Evolutionary conservation across 108 stramenopile genomes (phyloP).

Genomic region (Cylindrotheca fusiformis): DNA sequence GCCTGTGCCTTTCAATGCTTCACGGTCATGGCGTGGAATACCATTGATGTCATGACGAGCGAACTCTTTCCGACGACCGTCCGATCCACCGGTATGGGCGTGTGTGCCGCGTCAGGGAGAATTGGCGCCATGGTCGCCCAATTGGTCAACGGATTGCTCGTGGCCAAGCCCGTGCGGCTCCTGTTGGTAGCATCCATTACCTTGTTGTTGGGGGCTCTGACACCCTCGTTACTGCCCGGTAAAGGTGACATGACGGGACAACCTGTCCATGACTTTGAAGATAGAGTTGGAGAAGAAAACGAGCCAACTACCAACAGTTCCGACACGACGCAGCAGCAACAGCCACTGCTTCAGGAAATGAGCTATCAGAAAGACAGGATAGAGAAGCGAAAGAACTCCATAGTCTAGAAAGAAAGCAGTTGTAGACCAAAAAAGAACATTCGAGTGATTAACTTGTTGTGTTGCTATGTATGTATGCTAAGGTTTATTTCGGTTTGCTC

Average conservation of each 20-base stretch:
- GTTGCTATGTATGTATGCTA: no score
- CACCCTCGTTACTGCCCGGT: conserved; percentile 39
- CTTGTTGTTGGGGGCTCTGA: conserved; percentile 52
- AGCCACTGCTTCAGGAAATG: no score
- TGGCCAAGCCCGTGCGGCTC: conserved; percentile 34
- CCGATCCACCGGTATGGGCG: conserved; percentile 70
- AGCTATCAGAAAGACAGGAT: no score
- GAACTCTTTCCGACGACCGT: conserved; percentile 78
- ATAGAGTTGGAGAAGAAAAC: neutral
- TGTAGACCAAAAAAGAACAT: no score
- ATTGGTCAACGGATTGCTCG: conserved; percentile 61
- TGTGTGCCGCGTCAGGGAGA: conserved; percentile 72
- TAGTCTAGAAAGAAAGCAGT: no score
- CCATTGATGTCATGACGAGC: conserved; percentile 63
- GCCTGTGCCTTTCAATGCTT: conserved; percentile 79
- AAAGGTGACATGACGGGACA: conserved; percentile 35
- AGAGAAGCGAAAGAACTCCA: no score
- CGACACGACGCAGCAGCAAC: no score
- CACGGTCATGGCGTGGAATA: conserved; percentile 69
- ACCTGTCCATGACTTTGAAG: conserved; percentile 28
- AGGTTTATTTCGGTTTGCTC: conserved; percentile 36
- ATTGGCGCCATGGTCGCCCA: conserved; percentile 76
- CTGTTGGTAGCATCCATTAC: conserved; percentile 57
- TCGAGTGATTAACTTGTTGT: no score
- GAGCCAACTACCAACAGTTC: no score